Conservation (phyloP, 257 asterid species). For the Sherardia arvensis region DNA sequence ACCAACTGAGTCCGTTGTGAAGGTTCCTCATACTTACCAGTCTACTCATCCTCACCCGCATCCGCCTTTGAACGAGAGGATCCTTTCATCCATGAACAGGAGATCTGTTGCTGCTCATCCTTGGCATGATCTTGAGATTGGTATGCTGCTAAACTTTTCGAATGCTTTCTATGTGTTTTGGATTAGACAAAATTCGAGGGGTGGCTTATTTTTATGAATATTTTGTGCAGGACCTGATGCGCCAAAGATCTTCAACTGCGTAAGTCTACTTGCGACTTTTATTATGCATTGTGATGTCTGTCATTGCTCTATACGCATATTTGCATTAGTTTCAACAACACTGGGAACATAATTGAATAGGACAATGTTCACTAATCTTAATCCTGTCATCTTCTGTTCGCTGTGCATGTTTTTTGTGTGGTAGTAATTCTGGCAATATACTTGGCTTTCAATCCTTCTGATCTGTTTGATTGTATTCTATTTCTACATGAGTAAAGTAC, state of each 20-base stretch:
- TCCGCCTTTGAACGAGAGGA: constrained; percentile 81
- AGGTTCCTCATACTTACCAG: constrained; percentile 21
- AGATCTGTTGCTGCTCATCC: constrained; percentile 94
- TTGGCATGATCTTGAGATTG: constrained; percentile 98
- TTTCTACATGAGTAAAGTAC: background rate
- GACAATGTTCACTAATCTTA: background rate
- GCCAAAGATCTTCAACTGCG: constrained; percentile 75
- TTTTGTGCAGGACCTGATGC: constrained; percentile 78
- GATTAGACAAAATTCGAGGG: background rate
- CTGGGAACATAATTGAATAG: too few species aligned
- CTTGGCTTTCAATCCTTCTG: background rate
- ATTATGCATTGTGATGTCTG: background rate
- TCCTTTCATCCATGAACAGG: constrained; percentile 72
- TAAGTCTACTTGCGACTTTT: constrained; percentile 27
- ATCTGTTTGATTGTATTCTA: background rate
- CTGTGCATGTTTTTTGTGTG: background rate
- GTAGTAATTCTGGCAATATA: background rate
- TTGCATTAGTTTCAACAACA: background rate
- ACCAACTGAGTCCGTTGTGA: constrained; percentile 36
- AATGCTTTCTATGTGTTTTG: background rate
- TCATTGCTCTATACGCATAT: too few species aligned
- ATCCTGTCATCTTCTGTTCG: background rate
- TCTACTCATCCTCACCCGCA: constrained; percentile 48
- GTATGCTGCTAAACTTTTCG: constrained; percentile 28
- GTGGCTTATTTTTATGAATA: constrained; percentile 7